Evolutionary conservation across 2,329 filamentous ascomycete species (phyloP).

Genomic region (Beauveria medogensis): DNA sequence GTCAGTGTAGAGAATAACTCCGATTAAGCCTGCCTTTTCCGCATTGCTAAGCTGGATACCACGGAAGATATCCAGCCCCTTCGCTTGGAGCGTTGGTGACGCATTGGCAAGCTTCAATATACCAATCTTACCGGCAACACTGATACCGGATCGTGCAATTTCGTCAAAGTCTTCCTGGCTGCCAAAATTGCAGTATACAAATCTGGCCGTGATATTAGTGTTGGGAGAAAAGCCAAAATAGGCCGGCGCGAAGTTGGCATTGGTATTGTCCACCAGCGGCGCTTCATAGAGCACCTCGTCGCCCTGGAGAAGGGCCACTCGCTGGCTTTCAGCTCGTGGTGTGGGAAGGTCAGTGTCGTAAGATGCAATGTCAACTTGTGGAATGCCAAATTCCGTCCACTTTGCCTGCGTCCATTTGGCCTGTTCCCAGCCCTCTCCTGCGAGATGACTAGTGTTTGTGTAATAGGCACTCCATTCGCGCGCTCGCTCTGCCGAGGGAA

Average conservation of each 20-base stretch:
- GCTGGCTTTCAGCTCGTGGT: constrained; percentile 36
- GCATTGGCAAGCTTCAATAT: constrained; percentile 52
- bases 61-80: constrained; percentile 46
- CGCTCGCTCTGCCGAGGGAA: not conserved
- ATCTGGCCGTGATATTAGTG: not conserved
- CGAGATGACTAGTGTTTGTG: constrained; percentile 30
- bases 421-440: constrained; percentile 27
- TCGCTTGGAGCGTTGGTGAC: constrained; percentile 57
- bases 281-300: constrained; percentile 3
- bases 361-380: not conserved
- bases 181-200: constrained; percentile 2
- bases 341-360: constrained; percentile 29
- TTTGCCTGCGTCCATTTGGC: constrained; percentile 31
- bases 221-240: not conserved
- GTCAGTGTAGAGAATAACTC: constrained; percentile 72
- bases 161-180: constrained; percentile 3
- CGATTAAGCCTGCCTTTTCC: constrained; percentile 76
- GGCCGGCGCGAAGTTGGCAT: constrained; percentile 1
- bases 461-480: constrained; percentile 30
- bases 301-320: not conserved
- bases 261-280: constrained; percentile 1
- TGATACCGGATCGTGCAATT: not conserved
- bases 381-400: constrained; percentile 27
- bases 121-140: constrained; percentile 16
- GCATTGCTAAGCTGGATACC: constrained; percentile 79